Evolutionary conservation across 2,329 filamentous ascomycete species (phyloP), one percentile per base, ranked within the genome.

Genomic region (Didymella pinodella): DNA sequence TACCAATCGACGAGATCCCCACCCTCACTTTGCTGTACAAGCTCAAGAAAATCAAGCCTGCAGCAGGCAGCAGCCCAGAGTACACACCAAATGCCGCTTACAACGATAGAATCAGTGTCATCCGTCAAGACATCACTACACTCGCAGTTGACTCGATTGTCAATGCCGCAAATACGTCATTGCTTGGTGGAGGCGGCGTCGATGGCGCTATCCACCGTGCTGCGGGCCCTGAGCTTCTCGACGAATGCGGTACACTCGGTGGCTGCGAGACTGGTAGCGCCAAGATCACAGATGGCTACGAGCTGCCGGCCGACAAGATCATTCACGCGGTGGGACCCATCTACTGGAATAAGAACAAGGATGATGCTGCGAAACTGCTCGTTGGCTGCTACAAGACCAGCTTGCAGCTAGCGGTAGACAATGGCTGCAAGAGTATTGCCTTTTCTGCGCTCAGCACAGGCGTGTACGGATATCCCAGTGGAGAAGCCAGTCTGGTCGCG

Each of bases 251-350:
- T n/a, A 83, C 75, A 0, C 82, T 97, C 2, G 74, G 83, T 47
- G 91, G 92, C 49, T 97, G 93, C 75, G 76, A 81, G 14, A 94
- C 91, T 0, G 94, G 95, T 49, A 82, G 85, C 26, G 91, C 93
- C 26, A 94, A 94, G 75, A 92, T 97, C 70, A 97, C 95, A 0
- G 76, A 80, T 34, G 94, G 88, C 8, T 93, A 95, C 77, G 70
- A 86, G 0, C 81, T 98, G 25, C 93, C 93, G 0, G 90, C 88
- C 69, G 84, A 85, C 57, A 88, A 90, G 64, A 85, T 98, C 66
- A 96, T 98, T 54, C 95, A 98, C 76, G 87, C 95, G 18, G 94
- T 97, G 3, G 95, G 95, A 0, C 95, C 95, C 0, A 78, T 96
- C 29, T 97, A 93, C 77, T 66, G 79, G 51, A 66, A 68, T 0